phyloP scores from a whole-genome alignment of 148 eudicot species.

The Silene latifolia region DNA sequence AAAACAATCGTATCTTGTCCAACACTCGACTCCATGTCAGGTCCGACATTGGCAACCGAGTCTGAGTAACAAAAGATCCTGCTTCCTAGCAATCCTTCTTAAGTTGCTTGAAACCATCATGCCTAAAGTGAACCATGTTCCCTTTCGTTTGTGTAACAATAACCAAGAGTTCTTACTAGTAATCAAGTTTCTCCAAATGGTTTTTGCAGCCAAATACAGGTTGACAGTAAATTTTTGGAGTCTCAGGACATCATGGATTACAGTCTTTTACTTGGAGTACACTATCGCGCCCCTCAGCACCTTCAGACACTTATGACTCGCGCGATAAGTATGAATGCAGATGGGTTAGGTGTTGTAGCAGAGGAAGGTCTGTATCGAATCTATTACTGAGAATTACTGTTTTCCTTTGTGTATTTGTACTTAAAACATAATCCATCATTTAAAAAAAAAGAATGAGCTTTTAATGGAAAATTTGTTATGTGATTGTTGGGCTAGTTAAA shows the following conservation, averaged over 20 bases:
- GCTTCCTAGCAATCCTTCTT: not conserved
- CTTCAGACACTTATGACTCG: slow-evolving; percentile 48
- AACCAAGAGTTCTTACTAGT: not conserved
- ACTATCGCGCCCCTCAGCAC: slow-evolving; percentile 84
- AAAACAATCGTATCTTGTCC: not conserved
- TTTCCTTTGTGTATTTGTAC: not conserved
- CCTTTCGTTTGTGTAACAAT: not conserved
- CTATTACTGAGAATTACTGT: not conserved
- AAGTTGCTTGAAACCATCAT: not conserved
- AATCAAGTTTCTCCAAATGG: slow-evolving; percentile 1
- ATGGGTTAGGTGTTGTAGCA: slow-evolving; percentile 74
- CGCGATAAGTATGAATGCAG: slow-evolving; percentile 38
- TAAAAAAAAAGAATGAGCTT: not conserved
- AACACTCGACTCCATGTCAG: not conserved
- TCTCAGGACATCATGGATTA: slow-evolving; percentile 48
- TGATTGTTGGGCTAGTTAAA: not conserved
- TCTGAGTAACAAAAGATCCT: not conserved
- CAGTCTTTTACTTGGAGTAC: slow-evolving; percentile 44
- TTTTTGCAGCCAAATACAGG: slow-evolving; percentile 81
- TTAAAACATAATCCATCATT: not conserved
- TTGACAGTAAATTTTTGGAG: slow-evolving; percentile 86
- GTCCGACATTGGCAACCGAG: not conserved
- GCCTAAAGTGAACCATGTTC: slow-evolving; percentile 1
- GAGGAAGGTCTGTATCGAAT: slow-evolving; percentile 60
- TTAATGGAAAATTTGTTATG: not conserved